These are phyloP conservation scores for Amaranthus cruentus DNA, from an alignment of 148 eudicot genomes.

Conservation along the genomic window DNA sequence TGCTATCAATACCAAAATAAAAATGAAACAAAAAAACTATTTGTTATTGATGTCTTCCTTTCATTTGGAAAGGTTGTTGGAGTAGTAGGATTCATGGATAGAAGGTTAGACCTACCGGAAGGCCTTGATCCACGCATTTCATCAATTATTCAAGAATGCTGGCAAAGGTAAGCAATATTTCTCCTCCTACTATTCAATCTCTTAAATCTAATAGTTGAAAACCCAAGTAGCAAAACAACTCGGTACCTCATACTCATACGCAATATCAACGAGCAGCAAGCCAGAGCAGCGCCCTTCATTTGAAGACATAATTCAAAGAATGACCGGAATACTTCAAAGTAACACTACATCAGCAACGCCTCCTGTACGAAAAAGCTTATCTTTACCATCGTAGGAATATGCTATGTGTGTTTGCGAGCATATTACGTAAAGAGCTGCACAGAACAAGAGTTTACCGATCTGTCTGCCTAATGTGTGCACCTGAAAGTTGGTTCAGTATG, in stretches of 20 bases:
- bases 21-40: too few species aligned
- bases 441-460: neutral
- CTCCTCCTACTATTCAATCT: neutral
- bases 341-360: slow-evolving; percentile 14
- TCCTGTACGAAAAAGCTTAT: slow-evolving; percentile 18
- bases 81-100: slow-evolving; percentile 80
- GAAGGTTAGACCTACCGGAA: slow-evolving; percentile 68
- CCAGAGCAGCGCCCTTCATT: slow-evolving; percentile 68
- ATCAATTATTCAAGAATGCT: slow-evolving; percentile 63
- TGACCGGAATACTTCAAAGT: slow-evolving; percentile 45
- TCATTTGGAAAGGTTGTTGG: slow-evolving; percentile 62
- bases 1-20: too few species aligned
- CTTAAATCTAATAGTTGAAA: neutral
- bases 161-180: slow-evolving; percentile 49
- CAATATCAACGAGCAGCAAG: slow-evolving; percentile 38
- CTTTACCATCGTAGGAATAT: neutral
- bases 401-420: neutral
- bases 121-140: slow-evolving; percentile 50
- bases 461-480: neutral
- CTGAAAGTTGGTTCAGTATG: neutral
- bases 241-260: neutral
- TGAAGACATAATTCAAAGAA: slow-evolving; percentile 48
- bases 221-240: too few species aligned
- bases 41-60: neutral
- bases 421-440: neutral